These are phyloP conservation scores for Ilex paraguariensis DNA, from an alignment of 305 asterid genomes.

Conservation along the genomic window DNA sequence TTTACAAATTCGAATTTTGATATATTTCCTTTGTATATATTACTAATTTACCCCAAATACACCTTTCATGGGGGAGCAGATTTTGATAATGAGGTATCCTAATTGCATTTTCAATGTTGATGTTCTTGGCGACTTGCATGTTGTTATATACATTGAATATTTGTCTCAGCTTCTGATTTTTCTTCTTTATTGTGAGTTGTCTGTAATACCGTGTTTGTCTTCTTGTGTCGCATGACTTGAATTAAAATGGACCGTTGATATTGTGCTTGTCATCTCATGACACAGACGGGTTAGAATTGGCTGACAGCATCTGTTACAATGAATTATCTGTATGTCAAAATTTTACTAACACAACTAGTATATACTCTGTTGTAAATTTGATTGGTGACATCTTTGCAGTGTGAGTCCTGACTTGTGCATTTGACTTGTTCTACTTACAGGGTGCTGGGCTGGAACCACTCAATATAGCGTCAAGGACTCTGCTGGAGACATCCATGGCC, in stretches of 20 bases:
- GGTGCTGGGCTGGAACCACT: constrained; percentile 48
- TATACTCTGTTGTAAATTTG: not conserved
- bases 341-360: not conserved
- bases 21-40: no score
- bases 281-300: not conserved
- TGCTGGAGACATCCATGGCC: constrained; percentile 35
- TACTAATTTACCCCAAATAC: no score
- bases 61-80: no score
- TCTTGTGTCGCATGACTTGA: not conserved
- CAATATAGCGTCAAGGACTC: constrained; percentile 35
- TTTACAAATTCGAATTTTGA: no score
- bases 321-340: not conserved
- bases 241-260: not conserved
- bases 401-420: constrained; percentile 3
- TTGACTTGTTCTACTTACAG: constrained; percentile 36
- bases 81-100: no score
- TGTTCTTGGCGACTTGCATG: no score
- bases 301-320: not conserved
- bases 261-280: not conserved
- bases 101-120: no score
- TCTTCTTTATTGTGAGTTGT: no score
- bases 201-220: not conserved
- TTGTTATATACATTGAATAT: no score
- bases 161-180: no score
- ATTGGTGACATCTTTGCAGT: not conserved